A percentile compares a stretch with the other conserved stretches of the same genome.
phyloP scores from a whole-genome alignment of 352 stramenopile species.

The Phytopythium cucurbitacearum region DNA sequence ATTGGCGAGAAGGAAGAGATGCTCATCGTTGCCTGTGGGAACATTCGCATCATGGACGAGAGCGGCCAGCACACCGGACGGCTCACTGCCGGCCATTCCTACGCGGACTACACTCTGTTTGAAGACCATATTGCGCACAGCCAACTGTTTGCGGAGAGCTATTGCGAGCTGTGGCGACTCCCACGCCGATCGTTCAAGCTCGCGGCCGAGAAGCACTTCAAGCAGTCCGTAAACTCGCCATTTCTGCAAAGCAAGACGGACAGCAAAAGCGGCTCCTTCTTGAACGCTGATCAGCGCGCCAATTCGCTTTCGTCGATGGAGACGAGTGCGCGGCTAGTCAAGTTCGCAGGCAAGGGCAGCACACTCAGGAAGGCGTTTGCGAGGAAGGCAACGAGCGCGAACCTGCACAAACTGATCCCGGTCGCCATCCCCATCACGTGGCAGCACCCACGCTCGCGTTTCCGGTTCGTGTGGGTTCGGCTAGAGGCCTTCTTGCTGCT shows the following conservation, averaged over 20 bases:
- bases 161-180: conserved; percentile 48
- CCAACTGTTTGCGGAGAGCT: conserved; percentile 30
- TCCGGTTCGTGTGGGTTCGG: conserved; percentile 22
- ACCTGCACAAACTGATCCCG: not conserved
- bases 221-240: conserved; percentile 44
- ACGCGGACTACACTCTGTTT: conserved; percentile 48
- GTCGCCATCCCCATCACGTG: conserved; percentile 8
- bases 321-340: conserved; percentile 18
- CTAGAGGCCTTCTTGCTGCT: conserved; percentile 27
- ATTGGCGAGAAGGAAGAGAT: conserved; percentile 40
- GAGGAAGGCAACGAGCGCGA: not conserved
- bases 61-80: conserved; percentile 8
- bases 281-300: conserved; percentile 3
- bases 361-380: conserved; percentile 18
- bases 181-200: conserved; percentile 29
- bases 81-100: conserved; percentile 28
- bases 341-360: conserved; percentile 28
- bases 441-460: conserved; percentile 23
- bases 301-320: conserved; percentile 39
- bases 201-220: conserved; percentile 48
- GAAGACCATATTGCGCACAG: conserved; percentile 28
- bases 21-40: conserved; percentile 42
- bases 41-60: conserved; percentile 32
- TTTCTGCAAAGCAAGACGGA: conserved; percentile 15
- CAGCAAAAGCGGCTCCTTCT: not conserved